Base-by-base conservation (phyloP, 1,139 yeast species). In the Chernovozyma sophiae-reginae region DNA sequence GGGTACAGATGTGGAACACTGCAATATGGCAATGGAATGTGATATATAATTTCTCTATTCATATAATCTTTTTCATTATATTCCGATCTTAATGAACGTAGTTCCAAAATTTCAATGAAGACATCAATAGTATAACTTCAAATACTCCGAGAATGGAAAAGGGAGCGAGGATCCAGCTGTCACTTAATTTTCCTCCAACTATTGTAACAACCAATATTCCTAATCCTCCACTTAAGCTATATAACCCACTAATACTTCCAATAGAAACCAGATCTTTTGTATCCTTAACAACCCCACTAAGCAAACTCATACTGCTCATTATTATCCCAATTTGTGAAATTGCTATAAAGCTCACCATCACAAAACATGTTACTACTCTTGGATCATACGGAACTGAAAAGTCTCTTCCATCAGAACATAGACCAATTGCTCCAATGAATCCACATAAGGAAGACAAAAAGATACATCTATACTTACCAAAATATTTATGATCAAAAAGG, bases 241-340 rank as follows among this genome's bases (percentile, higher is more conserved):
- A 81, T 6, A 81, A 74, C 2, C 92, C 92, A 40, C 83, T 74
- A 30, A 83, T 70, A 4, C 86, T 72, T 4, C 92, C 92, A 38
- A 78, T 74, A 39, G 64, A 32, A 4, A 22, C 30, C 33, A 19
- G 34, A 25, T 39, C 41, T 25, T 43, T 41, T 12, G 52, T 49
- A 6, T 49, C 52, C 20, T 55, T 49, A 13, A 53, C 48, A 51
- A 49, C 57, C 4, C 58, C 52, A 36, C 70, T 60, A 20, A 69
- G 49, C 15, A 67, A 51, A 47, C 73, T 65, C 74, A 69, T 68
- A 43, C 71, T 62, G 31, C 68, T 65, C 32, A 81, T 74, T 22
- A 81, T 73, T 22, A 74, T 68, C 3, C 86, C 85, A 35, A 81
- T 77, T 54, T 80, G 74, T 1, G 73, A 62, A 10, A 64, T 43